Evolutionary conservation across 257 asterid species (phyloP), one percentile per base, ranked within the genome.

Genomic region (Solanum pennellii): DNA sequence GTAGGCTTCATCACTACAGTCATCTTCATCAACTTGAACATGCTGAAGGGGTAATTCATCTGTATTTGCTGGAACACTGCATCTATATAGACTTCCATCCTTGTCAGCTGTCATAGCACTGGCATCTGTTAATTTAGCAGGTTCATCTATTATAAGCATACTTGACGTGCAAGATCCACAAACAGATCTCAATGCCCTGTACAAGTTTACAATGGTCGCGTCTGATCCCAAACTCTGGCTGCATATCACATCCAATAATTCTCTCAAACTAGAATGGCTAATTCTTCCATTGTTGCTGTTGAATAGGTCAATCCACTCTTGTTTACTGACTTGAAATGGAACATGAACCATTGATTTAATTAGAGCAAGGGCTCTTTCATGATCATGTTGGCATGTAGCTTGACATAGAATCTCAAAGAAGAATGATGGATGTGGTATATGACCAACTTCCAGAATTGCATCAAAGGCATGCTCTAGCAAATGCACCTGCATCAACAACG

Each of bases 401-500:
- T 91, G 95, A 87, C 93, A 93, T 33, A 92, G 73, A 90, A 95
- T 92, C 89, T 97, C 99, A 18, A 86, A 91, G 93, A 97, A 97
- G 87, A 93, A 89, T 5, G 95, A 90, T 27, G 82, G 75, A 83
- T 90, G 93, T 73, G 98, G 99, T 88, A 97, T 86, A 89, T 93
- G 96, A 85, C 98, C 98, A 16, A 91, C 94, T 92, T 95, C 98
- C 88, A 97, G 89, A 59, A 93, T 92, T 33, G 91, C 56, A 84
- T 95, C 92, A 85, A 97, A 93, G 29, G 98, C 96, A 88, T 95
- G 98, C 89, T 97, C 98, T 92, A 97, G 92, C 89, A 97, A 91
- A 92, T 95, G 95, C 92, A 93, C 90, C 99, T 95, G 91, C 91
- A 92, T 79, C 82, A 88, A 42, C 62, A 85, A 89, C 23, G 73